Evolutionary conservation across 2,329 filamentous ascomycete species (phyloP).

Genomic region (Monosporascus ibericus): DNA sequence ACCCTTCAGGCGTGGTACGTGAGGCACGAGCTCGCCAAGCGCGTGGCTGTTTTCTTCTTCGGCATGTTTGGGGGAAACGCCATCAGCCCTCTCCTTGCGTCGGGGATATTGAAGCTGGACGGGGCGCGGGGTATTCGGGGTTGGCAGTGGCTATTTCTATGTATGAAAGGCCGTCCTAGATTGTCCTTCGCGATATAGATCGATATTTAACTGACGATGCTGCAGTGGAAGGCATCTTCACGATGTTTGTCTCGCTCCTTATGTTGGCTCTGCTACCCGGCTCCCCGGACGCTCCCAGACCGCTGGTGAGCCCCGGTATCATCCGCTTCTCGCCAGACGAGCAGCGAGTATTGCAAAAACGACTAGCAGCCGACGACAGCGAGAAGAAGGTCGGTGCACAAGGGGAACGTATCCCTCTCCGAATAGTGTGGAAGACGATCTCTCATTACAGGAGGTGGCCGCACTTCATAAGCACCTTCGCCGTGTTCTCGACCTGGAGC

Average conservation of each 20-base stretch:
- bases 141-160: conserved; percentile 44
- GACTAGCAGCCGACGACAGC: conserved; percentile 28
- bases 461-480: conserved; percentile 42
- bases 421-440: conserved; percentile 37
- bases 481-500: conserved; percentile 47
- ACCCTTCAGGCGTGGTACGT: conserved; percentile 44
- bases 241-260: conserved; percentile 31
- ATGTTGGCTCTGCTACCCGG: conserved; percentile 37
- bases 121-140: conserved; percentile 32
- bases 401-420: conserved; percentile 30
- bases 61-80: conserved; percentile 47
- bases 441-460: conserved; percentile 40
- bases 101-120: conserved; percentile 37
- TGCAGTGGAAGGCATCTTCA: conserved; percentile 39
- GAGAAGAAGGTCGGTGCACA: conserved; percentile 26
- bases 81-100: conserved; percentile 39
- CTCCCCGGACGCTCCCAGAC: conserved; percentile 32
- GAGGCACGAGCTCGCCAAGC: conserved; percentile 34
- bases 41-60: conserved; percentile 44
- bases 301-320: conserved; percentile 32
- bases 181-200: not conserved
- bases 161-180: conserved; percentile 20
- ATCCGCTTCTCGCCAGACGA: conserved; percentile 30
- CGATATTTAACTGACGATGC: not conserved
- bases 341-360: conserved; percentile 25